Evolutionary conservation across 2,329 filamentous ascomycete species (phyloP).

Genomic region (Stromatinia cepivora): DNA sequence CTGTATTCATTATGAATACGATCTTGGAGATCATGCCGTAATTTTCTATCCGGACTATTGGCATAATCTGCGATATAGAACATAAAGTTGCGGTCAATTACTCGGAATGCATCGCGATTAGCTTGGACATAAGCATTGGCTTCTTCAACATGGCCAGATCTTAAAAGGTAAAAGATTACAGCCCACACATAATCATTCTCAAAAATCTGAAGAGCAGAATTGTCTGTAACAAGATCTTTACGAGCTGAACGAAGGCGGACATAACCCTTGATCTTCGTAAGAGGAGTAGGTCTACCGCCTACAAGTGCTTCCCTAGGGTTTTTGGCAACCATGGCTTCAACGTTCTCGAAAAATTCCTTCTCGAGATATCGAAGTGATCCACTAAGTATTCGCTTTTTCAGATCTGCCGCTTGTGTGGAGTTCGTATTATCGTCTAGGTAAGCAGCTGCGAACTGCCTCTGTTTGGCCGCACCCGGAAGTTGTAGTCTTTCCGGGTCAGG

Average conservation of each 20-base stretch:
- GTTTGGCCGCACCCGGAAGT: constrained; percentile 65
- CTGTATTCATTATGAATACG: constrained; percentile 89
- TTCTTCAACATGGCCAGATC: constrained; percentile 80
- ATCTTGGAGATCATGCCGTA: constrained; percentile 77
- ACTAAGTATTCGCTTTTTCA: constrained; percentile 76
- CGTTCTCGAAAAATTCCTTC: constrained; percentile 72
- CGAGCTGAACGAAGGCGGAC: constrained; percentile 77
- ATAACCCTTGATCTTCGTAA: constrained; percentile 91
- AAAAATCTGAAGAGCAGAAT: constrained; percentile 75
- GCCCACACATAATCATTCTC: constrained; percentile 90
- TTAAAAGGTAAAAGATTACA: constrained; percentile 85
- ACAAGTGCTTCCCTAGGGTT: constrained; percentile 86
- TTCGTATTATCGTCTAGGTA: constrained; percentile 76
- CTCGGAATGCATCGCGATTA: constrained; percentile 78
- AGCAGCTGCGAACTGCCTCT: constrained; percentile 72
- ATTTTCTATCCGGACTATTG: constrained; percentile 71
- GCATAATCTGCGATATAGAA: constrained; percentile 86
- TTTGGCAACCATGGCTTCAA: constrained; percentile 76
- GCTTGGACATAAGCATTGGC: constrained; percentile 83
- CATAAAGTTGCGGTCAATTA: constrained; percentile 86
- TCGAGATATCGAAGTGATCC: constrained; percentile 82
- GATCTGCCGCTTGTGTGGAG: constrained; percentile 61
- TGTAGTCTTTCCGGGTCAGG: constrained; percentile 57
- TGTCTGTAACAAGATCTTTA: constrained; percentile 82
- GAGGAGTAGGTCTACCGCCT: constrained; percentile 81